phyloP scores from a whole-genome alignment of 2,329 filamentous ascomycete species.

The Cladosporium sp. region DNA sequence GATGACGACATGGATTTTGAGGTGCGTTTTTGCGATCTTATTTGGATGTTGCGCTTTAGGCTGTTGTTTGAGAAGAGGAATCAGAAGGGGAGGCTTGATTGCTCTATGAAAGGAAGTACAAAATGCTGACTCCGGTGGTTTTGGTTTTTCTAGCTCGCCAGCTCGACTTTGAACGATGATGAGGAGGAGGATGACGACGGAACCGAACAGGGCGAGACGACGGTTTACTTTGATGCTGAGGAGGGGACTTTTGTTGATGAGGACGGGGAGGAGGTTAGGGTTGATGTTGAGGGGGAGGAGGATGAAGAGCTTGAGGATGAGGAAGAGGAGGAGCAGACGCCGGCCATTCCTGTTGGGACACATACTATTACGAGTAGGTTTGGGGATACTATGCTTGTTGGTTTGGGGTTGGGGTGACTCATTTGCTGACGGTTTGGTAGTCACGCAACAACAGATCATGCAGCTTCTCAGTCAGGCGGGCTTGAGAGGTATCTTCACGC shows the following conservation, averaged over 20 bases:
- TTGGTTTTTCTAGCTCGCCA: slow-evolving; percentile 28
- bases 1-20: slow-evolving; percentile 52
- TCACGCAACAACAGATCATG: slow-evolving; percentile 48
- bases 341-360: not conserved
- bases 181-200: slow-evolving; percentile 39
- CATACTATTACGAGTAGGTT: slow-evolving; percentile 2
- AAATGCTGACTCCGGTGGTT: not conserved
- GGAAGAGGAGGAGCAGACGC: slow-evolving; percentile 19
- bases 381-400: not conserved
- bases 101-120: too few relatives aligned
- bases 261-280: slow-evolving; percentile 24
- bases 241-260: slow-evolving; percentile 30
- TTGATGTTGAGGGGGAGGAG: slow-evolving; percentile 23
- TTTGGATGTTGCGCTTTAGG: not conserved
- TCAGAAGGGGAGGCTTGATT: too few relatives aligned
- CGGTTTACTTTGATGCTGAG: slow-evolving; percentile 34
- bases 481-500: slow-evolving; percentile 48
- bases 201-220: slow-evolving; percentile 38
- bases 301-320: slow-evolving; percentile 29
- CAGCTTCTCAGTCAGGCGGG: slow-evolving; percentile 51
- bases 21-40: slow-evolving; percentile 18
- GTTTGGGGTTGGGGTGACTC: not conserved
- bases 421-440: slow-evolving; percentile 21
- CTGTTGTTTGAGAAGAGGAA: not conserved
- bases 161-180: slow-evolving; percentile 33